Percentiles rank a stretch among this genome's conserved stretches.
phyloP scores from a whole-genome alignment of 495 filamentous ascomycete species.

The Podospora pseudocomata region DNA sequence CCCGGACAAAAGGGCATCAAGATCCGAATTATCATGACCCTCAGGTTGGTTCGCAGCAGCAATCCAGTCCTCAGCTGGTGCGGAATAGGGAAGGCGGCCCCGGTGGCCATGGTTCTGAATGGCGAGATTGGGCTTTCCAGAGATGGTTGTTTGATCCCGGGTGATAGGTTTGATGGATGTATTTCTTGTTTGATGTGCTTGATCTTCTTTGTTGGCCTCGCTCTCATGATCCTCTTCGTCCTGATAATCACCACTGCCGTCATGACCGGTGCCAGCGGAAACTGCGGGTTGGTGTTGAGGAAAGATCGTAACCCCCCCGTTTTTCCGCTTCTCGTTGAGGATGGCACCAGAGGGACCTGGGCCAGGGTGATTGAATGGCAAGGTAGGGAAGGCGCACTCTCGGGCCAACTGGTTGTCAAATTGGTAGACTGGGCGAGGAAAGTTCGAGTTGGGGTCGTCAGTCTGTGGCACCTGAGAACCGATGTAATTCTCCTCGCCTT shows the following conservation, averaged over 20 bases:
- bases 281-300: neutral
- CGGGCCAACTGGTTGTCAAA: constrained; percentile 7
- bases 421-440: neutral
- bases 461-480: neutral
- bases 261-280: neutral
- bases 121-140: neutral
- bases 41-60: neutral
- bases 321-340: neutral
- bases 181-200: neutral
- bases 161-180: neutral
- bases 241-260: neutral
- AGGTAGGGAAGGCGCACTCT: constrained; percentile 24
- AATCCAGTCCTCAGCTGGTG: neutral
- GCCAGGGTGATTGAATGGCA: constrained; percentile 19
- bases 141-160: neutral
- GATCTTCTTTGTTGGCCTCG: neutral
- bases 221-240: neutral
- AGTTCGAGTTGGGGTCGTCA: neutral
- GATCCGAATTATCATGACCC: neutral
- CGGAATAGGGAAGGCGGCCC: neutral
- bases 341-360: constrained; percentile 16
- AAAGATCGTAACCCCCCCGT: neutral
- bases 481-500: neutral
- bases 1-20: neutral
- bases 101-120: neutral